Evolutionary conservation across 805 yeast species (phyloP), one percentile per base, ranked within the genome.

Genomic region (Priceomyces medius): DNA sequence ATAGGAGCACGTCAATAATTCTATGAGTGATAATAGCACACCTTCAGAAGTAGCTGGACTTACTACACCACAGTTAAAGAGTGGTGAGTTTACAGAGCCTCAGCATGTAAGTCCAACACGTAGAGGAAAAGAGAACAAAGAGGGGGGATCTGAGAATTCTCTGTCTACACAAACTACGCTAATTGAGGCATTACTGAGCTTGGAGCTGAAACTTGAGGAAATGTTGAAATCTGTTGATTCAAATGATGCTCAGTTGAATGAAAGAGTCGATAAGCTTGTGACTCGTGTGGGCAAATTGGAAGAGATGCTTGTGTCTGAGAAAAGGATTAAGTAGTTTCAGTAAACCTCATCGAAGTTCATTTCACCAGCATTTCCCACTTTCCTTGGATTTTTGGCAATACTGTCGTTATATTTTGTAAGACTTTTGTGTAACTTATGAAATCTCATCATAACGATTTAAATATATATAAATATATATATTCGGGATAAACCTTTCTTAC

Each of bases 31-130:
- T 26, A 9, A 4, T 26, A 14, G 29, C 10, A 9, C 40, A 7
- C 18, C 38, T 9, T 27, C 42, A 12, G 46, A 41, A 12, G 39
- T 44, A n/a, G 26, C 31, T 12, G 71, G 63, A 1, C 62, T 68
- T 27, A 56, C 61, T 10, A 68, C 74, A 4, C 64, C 68, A 2
- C 61, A 60, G 21, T 46, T 65, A 21, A 55, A 56, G 4, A 59
- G 55, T 20, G 66, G 66, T 7, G 59, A 58, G 37, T 41, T 41
- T 24, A 31, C 23, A n/a, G 33, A 31, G n/a, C 28, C 35, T 3
- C 16, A 20, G 10, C 35, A 12, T 3, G 23, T 18, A 9, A 32
- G 12, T 9, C 23, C 35, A 19, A 19, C 21, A 4, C 3, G 23
- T 4, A 20, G 14, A 14, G 21, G 13, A 16, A 26, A 26, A 5